Evolutionary conservation across 2,329 filamentous ascomycete species (phyloP), one percentile per base, ranked within the genome.

Genomic region (Orbilia oligospora): DNA sequence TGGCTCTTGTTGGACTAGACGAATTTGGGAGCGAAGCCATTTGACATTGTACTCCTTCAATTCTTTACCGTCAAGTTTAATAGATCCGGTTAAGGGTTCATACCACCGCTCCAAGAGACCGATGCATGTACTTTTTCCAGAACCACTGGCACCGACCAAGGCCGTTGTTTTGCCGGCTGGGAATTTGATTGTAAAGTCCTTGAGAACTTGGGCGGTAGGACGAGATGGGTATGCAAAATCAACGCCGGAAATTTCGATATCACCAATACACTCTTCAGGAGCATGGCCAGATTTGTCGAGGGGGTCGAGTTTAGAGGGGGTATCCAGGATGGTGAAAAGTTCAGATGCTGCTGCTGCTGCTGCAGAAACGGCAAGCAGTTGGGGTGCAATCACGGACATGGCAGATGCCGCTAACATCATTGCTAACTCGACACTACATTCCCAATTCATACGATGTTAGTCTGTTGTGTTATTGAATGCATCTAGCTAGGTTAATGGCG

Each of bases 81-180:
- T 87, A 2, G 83, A 85, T 0, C 89, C 90, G 14, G 76, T 80
- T 10, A 80, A 66, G 16, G 82, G 85, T 1, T 89, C 88, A 82
- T 93, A 93, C 90, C 91, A 93, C 36, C 91, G 86, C 82, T 93
- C 90, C 2, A 93, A 85, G 1, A 94, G 84, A 0, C 90, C 91
- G 0, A 93, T 89, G 27, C 93, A 89, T 0, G 92, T 94, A 64
- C 90, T 92, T 83, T 94, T 94, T 0, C 92, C 92, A 3, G 88
- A 90, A 0, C 92, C 92, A 1, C 90, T 92, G 0, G 91, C 88
- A 0, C 92, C 92, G 20, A 94, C 91, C 18, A 94, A 90, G 1
- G 92, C 92, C 0, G 91, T 93, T 0, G 84, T 84, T 69, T 85
- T 85, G 4, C 84, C 83, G 6, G 82, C 82, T 14, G 82, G 81